These are phyloP conservation scores for Microcyclosporella mali DNA, from an alignment of 2,329 filamentous ascomycete species.

Conservation along the genomic window DNA sequence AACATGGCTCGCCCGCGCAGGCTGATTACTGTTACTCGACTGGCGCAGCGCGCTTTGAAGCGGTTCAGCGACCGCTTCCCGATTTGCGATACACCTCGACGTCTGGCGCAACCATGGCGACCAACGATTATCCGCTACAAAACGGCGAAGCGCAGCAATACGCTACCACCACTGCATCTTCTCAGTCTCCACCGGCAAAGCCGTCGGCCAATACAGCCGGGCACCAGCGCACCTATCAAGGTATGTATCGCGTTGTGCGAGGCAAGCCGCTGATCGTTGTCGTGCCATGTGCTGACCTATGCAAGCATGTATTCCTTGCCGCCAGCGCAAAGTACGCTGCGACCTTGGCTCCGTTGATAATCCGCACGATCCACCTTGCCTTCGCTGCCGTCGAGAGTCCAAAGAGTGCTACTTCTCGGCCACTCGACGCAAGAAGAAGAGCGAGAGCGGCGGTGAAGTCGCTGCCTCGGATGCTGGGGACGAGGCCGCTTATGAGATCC, in stretches of 20 bases:
- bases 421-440: conserved; percentile 85
- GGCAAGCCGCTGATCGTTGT: background rate
- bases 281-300: conserved; percentile 6
- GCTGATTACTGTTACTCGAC: background rate
- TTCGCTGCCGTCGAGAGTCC: conserved; percentile 85
- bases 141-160: conserved; percentile 16
- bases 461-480: conserved; percentile 39
- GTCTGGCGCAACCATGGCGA: conserved; percentile 11
- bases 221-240: conserved; percentile 26
- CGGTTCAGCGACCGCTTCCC: conserved; percentile 12
- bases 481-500: conserved; percentile 57
- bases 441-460: conserved; percentile 38
- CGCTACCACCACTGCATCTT: conserved; percentile 7
- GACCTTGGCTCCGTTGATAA: conserved; percentile 74
- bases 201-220: conserved; percentile 5
- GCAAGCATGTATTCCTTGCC: conserved; percentile 49
- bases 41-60: conserved; percentile 14
- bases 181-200: conserved; percentile 15
- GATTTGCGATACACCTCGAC: conserved; percentile 7
- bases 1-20: background rate
- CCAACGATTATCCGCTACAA: conserved; percentile 12
- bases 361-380: conserved; percentile 87
- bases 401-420: conserved; percentile 97
- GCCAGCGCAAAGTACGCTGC: conserved; percentile 53
- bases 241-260: conserved; percentile 10